Percentiles rank a stretch among this genome's conserved stretches.
These are phyloP conservation scores for Paraleonurus japonicus DNA, from an alignment of 257 asterid genomes.

Conservation along the genomic window DNA sequence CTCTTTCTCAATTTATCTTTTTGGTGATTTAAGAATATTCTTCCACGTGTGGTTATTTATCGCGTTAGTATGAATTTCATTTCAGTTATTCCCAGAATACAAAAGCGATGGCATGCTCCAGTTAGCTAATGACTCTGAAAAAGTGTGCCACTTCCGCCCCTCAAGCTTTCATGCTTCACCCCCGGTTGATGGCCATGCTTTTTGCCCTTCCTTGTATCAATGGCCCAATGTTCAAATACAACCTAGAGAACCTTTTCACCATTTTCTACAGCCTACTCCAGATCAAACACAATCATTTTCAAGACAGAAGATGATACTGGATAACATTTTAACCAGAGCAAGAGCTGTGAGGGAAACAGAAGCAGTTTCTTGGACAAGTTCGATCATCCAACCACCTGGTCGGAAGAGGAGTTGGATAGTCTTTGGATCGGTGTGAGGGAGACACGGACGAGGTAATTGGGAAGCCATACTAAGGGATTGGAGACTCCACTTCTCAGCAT, in stretches of 20 bases:
- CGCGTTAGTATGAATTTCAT: constrained; percentile 38
- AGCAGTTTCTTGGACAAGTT: constrained; percentile 36
- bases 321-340: constrained; percentile 42
- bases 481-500: constrained; percentile 46
- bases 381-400: constrained; percentile 50
- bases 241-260: constrained; percentile 39
- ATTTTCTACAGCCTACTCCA: constrained; percentile 26
- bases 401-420: constrained; percentile 66
- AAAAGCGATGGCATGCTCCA: constrained; percentile 28
- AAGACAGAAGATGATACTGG: constrained; percentile 55
- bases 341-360: constrained; percentile 42
- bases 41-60: not conserved
- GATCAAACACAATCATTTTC: constrained; percentile 40
- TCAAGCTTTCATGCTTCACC: constrained; percentile 33
- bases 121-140: constrained; percentile 27
- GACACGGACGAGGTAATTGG: constrained; percentile 72
- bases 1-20: not conserved
- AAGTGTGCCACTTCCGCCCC: constrained; percentile 21
- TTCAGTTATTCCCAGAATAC: constrained; percentile 62
- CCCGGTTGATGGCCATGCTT: constrained; percentile 24
- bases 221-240: constrained; percentile 35
- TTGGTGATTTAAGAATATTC: not conserved
- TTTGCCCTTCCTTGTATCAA: constrained; percentile 26
- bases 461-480: constrained; percentile 54
- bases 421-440: constrained; percentile 84